phyloP scores from a whole-genome alignment of 2,329 filamentous ascomycete genomes.

The Penicillium polonicum region DNA sequence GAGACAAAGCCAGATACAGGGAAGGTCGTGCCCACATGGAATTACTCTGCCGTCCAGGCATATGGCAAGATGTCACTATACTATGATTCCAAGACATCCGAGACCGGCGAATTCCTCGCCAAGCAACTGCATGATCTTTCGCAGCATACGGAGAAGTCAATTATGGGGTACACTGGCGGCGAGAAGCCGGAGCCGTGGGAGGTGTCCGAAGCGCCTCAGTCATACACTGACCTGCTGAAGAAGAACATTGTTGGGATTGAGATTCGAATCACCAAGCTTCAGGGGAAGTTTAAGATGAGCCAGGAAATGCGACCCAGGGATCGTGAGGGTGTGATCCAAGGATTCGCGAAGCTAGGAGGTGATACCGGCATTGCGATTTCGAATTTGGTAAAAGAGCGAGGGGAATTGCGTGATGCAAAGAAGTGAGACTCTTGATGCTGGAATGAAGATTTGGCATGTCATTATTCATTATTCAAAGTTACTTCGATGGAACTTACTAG shows the following conservation, averaged over 20 bases:
- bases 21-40: conserved; percentile 69
- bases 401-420: conserved; percentile 13
- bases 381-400: conserved; percentile 20
- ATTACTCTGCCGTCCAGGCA: conserved; percentile 63
- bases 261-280: conserved; percentile 54
- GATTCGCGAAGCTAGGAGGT: conserved; percentile 51
- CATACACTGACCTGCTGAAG: conserved; percentile 57
- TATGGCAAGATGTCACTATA: conserved; percentile 60
- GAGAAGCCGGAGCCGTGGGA: conserved; percentile 56
- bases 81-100: conserved; percentile 48
- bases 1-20: conserved; percentile 62
- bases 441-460: no score
- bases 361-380: conserved; percentile 38
- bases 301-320: conserved; percentile 58
- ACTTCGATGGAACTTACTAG: neutral
- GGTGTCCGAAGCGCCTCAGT: conserved; percentile 58
- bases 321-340: conserved; percentile 56
- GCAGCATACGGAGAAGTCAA: conserved; percentile 46
- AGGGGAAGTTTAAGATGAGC: conserved; percentile 67
- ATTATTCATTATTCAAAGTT: no score
- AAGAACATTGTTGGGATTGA: conserved; percentile 62
- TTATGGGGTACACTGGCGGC: conserved; percentile 56
- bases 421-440: neutral
- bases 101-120: conserved; percentile 55
- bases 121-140: conserved; percentile 33